phyloP scores from a whole-genome alignment of 768 basidiomycete species.

The Gautieria morchelliformis region DNA sequence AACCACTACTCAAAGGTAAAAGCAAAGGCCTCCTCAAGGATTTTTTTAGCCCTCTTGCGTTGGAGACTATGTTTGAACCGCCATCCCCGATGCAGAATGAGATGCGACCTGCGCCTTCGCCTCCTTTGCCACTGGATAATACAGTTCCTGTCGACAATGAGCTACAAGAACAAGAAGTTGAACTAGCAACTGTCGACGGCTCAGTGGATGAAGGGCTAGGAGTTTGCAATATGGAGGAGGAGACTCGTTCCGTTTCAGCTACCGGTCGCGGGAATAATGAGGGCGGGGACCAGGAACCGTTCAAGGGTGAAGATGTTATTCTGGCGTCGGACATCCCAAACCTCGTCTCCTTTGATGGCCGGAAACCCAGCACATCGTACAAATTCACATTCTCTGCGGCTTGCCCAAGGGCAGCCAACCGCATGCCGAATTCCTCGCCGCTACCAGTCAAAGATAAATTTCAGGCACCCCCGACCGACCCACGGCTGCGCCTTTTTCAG shows the following conservation, averaged over 20 bases:
- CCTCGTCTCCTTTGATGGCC: constrained; percentile 30
- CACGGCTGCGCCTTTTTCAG: constrained; percentile 79
- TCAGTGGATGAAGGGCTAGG: not conserved
- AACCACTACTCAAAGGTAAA: constrained; percentile 54
- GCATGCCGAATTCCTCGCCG: constrained; percentile 37
- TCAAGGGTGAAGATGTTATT: constrained; percentile 31
- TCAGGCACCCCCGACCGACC: constrained; percentile 42
- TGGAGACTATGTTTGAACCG: constrained; percentile 91
- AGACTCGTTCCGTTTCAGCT: not conserved
- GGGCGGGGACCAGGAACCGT: constrained; percentile 3
- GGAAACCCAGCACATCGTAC: constrained; percentile 40
- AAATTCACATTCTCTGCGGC: constrained; percentile 74
- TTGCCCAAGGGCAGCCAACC: constrained; percentile 37
- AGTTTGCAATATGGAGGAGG: not conserved
- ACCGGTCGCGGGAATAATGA: constrained; percentile 1
- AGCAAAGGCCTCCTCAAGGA: constrained; percentile 40
- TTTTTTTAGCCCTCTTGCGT: constrained; percentile 79
- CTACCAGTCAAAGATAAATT: constrained; percentile 3
- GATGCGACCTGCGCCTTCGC: constrained; percentile 22
- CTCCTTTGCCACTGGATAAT: constrained; percentile 25
- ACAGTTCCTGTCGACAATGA: not conserved
- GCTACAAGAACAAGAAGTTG: constrained; percentile 21
- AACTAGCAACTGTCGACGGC: constrained; percentile 12
- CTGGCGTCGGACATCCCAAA: constrained; percentile 42
- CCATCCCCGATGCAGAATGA: constrained; percentile 44